phyloP scores from a whole-genome alignment of 495 filamentous ascomycete species.

The Pyrenopolyporus hunteri region DNA sequence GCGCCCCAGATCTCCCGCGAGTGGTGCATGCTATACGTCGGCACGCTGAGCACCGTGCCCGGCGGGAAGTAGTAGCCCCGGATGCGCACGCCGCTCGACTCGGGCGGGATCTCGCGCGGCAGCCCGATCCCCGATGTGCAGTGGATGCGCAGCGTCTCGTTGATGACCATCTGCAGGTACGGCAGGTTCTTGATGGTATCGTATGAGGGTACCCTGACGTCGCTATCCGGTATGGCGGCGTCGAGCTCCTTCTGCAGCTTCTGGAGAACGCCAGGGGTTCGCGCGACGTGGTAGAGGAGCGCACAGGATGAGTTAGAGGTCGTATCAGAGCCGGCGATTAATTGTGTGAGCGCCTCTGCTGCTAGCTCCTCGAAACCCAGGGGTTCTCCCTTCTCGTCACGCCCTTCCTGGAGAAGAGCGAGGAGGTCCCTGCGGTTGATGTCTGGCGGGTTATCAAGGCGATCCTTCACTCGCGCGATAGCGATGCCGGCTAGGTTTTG shows the following conservation, averaged over 20 bases:
- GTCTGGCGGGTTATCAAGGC: conserved; percentile 70
- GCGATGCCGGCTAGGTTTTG: conserved; percentile 75
- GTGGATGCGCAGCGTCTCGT: conserved; percentile 90
- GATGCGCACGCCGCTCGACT: conserved; percentile 53
- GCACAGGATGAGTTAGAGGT: conserved; percentile 91
- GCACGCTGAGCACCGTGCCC: conserved; percentile 80
- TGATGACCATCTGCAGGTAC: conserved; percentile 81
- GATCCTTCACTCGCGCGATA: conserved; percentile 76
- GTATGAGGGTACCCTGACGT: conserved; percentile 68
- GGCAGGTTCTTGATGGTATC: conserved; percentile 75
- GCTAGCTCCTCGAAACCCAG: conserved; percentile 81
- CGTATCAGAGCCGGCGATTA: conserved; percentile 90
- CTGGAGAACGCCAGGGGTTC: conserved; percentile 71
- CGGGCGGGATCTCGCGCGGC: conserved; percentile 75
- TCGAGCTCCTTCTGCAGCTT: conserved; percentile 79
- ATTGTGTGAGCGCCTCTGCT: conserved; percentile 85
- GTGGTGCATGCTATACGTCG: conserved; percentile 89
- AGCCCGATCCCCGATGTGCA: conserved; percentile 88
- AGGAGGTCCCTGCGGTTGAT: conserved; percentile 75
- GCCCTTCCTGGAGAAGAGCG: conserved; percentile 83
- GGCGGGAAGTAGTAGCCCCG: conserved; percentile 70
- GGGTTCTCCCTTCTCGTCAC: conserved; percentile 75
- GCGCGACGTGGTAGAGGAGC: conserved; percentile 75
- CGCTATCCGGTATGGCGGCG: conserved; percentile 62
- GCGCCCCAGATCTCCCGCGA: conserved; percentile 80